Evolutionary conservation across 495 filamentous ascomycete genomes (phyloP).

Genomic region (Penicillium atrosanguineum): DNA sequence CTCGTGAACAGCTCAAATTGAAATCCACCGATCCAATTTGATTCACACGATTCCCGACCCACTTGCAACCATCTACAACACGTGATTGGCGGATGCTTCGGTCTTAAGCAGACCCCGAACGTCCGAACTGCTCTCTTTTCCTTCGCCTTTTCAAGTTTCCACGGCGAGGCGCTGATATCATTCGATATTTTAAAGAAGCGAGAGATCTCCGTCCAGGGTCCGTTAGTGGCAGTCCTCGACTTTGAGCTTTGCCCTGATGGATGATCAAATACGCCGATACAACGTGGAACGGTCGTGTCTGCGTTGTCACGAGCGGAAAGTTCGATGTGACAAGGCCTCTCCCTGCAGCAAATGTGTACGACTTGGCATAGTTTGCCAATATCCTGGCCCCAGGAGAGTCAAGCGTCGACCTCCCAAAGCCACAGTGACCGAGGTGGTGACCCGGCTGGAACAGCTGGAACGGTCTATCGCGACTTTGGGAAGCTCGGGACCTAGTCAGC

Average conservation of each 20-base stretch:
- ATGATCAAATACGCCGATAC: constrained; percentile 17
- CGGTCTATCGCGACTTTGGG: constrained; percentile 23
- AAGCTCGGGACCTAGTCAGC: not conserved
- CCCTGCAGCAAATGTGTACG: constrained; percentile 32
- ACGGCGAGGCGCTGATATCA: not conserved
- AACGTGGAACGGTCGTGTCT: constrained; percentile 35
- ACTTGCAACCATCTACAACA: not conserved
- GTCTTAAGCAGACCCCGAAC: not conserved
- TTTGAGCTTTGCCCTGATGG: not conserved
- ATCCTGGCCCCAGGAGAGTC: constrained; percentile 27
- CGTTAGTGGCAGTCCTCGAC: not conserved
- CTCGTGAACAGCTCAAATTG: not conserved
- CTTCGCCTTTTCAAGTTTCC: not conserved
- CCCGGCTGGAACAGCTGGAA: constrained; percentile 30
- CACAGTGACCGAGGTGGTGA: constrained; percentile 15
- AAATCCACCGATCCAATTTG: not conserved
- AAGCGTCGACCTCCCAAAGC: constrained; percentile 28
- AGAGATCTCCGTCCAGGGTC: not conserved
- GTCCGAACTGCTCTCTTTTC: not conserved
- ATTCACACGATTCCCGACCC: not conserved
- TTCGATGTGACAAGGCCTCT: constrained; percentile 32
- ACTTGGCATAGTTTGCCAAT: constrained; percentile 25
- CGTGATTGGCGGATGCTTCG: not conserved
- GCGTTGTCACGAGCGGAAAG: constrained; percentile 36
- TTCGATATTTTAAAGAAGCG: not conserved